phyloP scores from a whole-genome alignment of 345 rosid species.

The Psidium guajava region DNA sequence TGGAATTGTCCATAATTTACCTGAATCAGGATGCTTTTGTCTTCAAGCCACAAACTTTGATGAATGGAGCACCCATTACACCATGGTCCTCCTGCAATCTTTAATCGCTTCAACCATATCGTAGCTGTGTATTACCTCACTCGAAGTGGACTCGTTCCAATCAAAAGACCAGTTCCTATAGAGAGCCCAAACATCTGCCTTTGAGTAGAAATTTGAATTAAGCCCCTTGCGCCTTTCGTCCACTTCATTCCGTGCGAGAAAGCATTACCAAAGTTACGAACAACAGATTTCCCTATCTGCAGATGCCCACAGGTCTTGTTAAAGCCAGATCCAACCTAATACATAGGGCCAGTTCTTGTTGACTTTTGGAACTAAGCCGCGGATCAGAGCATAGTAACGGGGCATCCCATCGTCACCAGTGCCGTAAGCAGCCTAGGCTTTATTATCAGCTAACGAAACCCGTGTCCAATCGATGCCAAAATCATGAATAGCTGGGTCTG shows the following conservation, averaged over 20 bases:
- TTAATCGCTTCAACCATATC: constrained; percentile 56
- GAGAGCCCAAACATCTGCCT: constrained; percentile 47
- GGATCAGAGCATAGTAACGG: constrained; percentile 39
- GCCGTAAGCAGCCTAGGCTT: constrained; percentile 46
- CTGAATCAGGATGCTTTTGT: constrained; percentile 10
- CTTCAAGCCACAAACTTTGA: constrained; percentile 41
- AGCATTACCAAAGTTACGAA: constrained; percentile 18
- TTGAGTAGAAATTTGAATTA: constrained; percentile 31
- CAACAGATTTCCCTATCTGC: constrained; percentile 29
- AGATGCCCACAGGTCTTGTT: constrained; percentile 42
- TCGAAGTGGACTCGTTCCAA: constrained; percentile 30
- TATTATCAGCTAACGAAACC: constrained; percentile 27
- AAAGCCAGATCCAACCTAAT: constrained; percentile 48
- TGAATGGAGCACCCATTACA: constrained; percentile 28
- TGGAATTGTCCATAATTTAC: constrained; percentile 18
- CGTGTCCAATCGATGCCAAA: constrained; percentile 44
- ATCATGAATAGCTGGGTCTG: constrained; percentile 49
- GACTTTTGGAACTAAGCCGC: constrained; percentile 42
- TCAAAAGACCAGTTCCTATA: constrained; percentile 46
- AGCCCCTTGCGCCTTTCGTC: constrained; percentile 35
- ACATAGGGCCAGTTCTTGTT: constrained; percentile 29
- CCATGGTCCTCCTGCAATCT: constrained; percentile 35
- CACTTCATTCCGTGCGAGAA: constrained; percentile 52
- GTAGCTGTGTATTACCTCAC: constrained; percentile 22
- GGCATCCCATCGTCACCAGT: constrained; percentile 67